Evolutionary conservation across 768 basidiomycete genomes (phyloP), one percentile per base, ranked within the genome.

Genomic region (Brasilioporus rufonigricans): DNA sequence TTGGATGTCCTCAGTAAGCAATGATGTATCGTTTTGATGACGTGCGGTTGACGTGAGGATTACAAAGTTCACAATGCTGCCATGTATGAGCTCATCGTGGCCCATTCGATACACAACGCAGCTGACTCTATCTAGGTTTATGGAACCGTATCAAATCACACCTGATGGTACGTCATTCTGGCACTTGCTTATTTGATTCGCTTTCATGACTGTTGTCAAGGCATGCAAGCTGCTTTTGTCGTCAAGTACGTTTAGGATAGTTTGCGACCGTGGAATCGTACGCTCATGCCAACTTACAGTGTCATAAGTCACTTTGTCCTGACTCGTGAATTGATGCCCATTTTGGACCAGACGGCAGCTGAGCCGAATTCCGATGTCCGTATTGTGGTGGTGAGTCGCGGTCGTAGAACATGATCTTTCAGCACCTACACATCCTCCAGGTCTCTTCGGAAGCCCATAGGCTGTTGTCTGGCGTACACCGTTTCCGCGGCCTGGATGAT

Each of bases 281-380:
- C 14, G 24, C 50, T 52, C 8, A 50, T 33, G 16, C 21, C 9
- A 31, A 14, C 5, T 52, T 29, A 40, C 66, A 68, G 81, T 68
- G 71, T 81, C 71, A 57, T 87, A 68, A 50, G 82, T 70, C 83
- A 83, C 66, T 64, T 82, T 52, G 75, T 80, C 14, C 77, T 87
- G 57, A 85, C 82, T 11, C 67, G 74, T 21, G 73, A 76, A 4
- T 74, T 87, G 8, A 72, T 85, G 35, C 81, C 85, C 3, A 62
- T 85, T 2, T 61, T 87, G 44, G 70, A 68, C 38, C 65, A 71
- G 49, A 86, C 86, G 1, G 78, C 82, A 0, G 58, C 72, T 16
- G 66, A 76, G 44, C 67, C 75, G 0, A 69, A 70, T 23, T 74
- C 82, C 0, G 86, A 87, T 55, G 84, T 86, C 44, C 79, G 86